Evolutionary conservation across 1,139 yeast genomes (phyloP).

Genomic region (Yamadazyma atlantica): DNA sequence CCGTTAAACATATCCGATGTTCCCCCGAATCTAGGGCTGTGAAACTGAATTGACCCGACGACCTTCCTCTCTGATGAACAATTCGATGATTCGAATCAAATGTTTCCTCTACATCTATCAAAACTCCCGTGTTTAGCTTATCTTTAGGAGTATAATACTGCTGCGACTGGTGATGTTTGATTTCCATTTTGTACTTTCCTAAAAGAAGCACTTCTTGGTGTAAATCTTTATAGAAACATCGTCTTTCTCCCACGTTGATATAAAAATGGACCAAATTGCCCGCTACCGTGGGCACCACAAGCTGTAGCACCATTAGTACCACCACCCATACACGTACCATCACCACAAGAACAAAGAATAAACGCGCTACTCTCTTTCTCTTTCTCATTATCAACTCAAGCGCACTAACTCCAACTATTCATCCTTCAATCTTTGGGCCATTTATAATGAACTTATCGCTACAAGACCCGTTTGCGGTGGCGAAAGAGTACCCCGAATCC

Average conservation of each 20-base stretch:
- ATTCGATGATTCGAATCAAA: slow-evolving; percentile 70
- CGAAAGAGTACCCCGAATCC: slow-evolving; percentile 90
- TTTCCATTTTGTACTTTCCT: slow-evolving; percentile 60
- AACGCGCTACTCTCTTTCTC: neutral
- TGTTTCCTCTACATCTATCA: slow-evolving; percentile 58
- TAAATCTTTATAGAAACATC: slow-evolving; percentile 68
- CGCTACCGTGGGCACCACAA: neutral
- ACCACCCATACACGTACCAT: neutral
- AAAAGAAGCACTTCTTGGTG: slow-evolving; percentile 58
- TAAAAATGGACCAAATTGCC: slow-evolving; percentile 45
- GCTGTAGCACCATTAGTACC: neutral
- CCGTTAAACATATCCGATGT: slow-evolving; percentile 69
- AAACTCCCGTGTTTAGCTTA: slow-evolving; percentile 26
- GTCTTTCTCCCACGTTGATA: slow-evolving; percentile 55
- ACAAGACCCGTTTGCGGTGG: slow-evolving; percentile 88
- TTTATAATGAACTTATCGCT: slow-evolving; percentile 68
- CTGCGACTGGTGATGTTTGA: slow-evolving; percentile 44
- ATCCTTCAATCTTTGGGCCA: neutral
- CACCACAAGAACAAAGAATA: neutral
- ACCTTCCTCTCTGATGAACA: slow-evolving; percentile 59
- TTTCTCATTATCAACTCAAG: neutral
- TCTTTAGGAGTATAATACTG: slow-evolving; percentile 44
- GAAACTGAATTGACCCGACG: slow-evolving; percentile 66
- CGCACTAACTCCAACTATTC: no score
- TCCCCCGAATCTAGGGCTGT: slow-evolving; percentile 71